Conservation (phyloP, 495 filamentous ascomycete species). For the Podospora sp. region DNA sequence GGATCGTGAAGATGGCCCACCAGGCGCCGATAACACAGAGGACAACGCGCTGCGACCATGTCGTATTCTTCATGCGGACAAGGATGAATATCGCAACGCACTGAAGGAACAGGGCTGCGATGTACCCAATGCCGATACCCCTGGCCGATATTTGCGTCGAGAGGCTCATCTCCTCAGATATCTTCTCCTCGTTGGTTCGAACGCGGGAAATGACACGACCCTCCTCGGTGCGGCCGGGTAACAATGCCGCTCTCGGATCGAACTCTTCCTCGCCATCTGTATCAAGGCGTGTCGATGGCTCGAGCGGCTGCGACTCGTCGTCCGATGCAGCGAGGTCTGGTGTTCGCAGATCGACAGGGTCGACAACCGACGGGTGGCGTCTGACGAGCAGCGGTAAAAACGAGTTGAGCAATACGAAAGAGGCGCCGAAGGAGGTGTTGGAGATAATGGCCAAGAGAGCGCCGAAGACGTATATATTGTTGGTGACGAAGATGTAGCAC, state of each 20-base stretch:
- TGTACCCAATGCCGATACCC: slow-evolving; percentile 90
- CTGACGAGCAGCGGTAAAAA: slow-evolving; percentile 81
- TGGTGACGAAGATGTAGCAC: slow-evolving; percentile 78
- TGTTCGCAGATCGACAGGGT: slow-evolving; percentile 24
- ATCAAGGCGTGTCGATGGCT: slow-evolving; percentile 22
- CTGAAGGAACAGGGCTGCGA: slow-evolving; percentile 79
- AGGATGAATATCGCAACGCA: slow-evolving; percentile 74
- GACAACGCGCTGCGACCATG: slow-evolving; percentile 77
- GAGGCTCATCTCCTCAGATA: slow-evolving; percentile 69
- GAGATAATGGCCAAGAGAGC: slow-evolving; percentile 82
- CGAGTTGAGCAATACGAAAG: slow-evolving; percentile 82
- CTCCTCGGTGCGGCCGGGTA: slow-evolving; percentile 33
- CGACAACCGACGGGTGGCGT: slow-evolving; percentile 63
- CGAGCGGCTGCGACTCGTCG: slow-evolving; percentile 25
- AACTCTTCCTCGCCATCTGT: slow-evolving; percentile 25
- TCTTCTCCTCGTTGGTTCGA: slow-evolving; percentile 45
- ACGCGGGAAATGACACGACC: slow-evolving; percentile 41
- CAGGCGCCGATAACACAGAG: slow-evolving; percentile 87
- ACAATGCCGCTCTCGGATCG: slow-evolving; percentile 50
- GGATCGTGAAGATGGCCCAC: slow-evolving; percentile 93
- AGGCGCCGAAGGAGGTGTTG: slow-evolving; percentile 87
- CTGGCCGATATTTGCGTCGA: slow-evolving; percentile 85
- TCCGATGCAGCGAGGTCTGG: slow-evolving; percentile 22
- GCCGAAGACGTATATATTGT: slow-evolving; percentile 75
- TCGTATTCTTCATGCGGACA: slow-evolving; percentile 67